phyloP scores from a whole-genome alignment of 495 filamentous ascomycete species.

The Daldinia caldariorum region DNA sequence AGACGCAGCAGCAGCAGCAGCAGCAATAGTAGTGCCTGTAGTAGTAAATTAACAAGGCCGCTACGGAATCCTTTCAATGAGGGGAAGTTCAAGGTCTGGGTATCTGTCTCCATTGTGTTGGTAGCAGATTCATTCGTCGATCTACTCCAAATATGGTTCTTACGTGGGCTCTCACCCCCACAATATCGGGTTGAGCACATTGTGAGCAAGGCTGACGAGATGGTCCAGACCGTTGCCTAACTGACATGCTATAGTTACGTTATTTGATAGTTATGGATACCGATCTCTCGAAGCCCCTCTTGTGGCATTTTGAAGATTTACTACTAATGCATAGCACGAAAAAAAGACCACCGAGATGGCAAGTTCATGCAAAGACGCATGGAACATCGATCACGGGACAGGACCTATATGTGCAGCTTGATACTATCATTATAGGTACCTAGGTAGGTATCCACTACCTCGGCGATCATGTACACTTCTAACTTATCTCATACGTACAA shows the following conservation, averaged over 20 bases:
- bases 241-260: background rate
- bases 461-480: constrained; percentile 22
- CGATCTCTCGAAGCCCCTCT: constrained; percentile 5
- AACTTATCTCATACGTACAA: constrained; percentile 4
- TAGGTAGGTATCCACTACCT: constrained; percentile 4
- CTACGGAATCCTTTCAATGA: constrained; percentile 29
- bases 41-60: constrained; percentile 1
- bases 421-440: no score
- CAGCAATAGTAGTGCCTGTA: no score
- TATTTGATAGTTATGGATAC: constrained; percentile 10
- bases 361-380: constrained; percentile 38
- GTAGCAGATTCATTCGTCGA: constrained; percentile 35
- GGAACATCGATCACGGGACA: constrained; percentile 39
- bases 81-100: constrained; percentile 18
- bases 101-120: constrained; percentile 6
- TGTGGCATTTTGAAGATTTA: constrained; percentile 3
- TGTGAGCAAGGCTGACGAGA: constrained; percentile 26
- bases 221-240: constrained; percentile 33
- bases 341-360: background rate
- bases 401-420: constrained; percentile 14
- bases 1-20: constrained; percentile 7
- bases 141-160: constrained; percentile 30
- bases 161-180: constrained; percentile 32
- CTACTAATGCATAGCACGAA: background rate
- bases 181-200: constrained; percentile 21